Conservation (phyloP, 495 filamentous ascomycete genomes). For the Penicillium silybi region DNA sequence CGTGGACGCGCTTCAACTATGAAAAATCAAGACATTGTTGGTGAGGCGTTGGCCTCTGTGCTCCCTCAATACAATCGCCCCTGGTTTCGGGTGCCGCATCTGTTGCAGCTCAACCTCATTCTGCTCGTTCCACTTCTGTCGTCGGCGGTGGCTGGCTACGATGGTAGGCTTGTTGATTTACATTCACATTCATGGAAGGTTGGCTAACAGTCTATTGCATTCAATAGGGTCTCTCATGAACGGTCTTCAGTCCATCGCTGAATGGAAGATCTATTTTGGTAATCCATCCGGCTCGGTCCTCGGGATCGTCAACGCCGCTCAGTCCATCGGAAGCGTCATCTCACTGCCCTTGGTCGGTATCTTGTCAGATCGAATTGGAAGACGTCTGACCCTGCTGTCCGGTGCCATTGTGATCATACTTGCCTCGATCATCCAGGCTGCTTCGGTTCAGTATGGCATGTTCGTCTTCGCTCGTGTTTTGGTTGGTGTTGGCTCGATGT, state of each 20-base stretch:
- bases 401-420: slow-evolving; percentile 58
- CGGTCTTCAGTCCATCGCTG: slow-evolving; percentile 10
- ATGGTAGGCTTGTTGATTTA: slow-evolving; percentile 16
- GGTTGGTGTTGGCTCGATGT: slow-evolving; percentile 52
- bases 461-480: slow-evolving; percentile 38
- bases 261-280: slow-evolving; percentile 11
- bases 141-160: slow-evolving; percentile 36
- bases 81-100: slow-evolving; percentile 33
- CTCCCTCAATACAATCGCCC: slow-evolving; percentile 26
- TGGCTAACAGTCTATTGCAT: neutral
- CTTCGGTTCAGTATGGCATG: slow-evolving; percentile 45
- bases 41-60: slow-evolving; percentile 19
- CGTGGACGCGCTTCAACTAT: too few relatives aligned
- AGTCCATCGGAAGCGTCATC: slow-evolving; percentile 18
- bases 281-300: slow-evolving; percentile 36
- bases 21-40: slow-evolving; percentile 21
- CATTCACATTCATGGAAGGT: neutral
- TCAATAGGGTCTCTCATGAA: slow-evolving; percentile 6
- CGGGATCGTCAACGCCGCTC: slow-evolving; percentile 45
- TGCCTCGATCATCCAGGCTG: slow-evolving; percentile 51
- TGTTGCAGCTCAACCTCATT: slow-evolving; percentile 36
- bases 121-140: slow-evolving; percentile 38
- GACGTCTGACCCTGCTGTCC: slow-evolving; percentile 41
- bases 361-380: slow-evolving; percentile 22
- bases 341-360: slow-evolving; percentile 6